phyloP scores from a whole-genome alignment of 225 moss, liverwort and hornwort species.

The Lunularia cruciata region DNA sequence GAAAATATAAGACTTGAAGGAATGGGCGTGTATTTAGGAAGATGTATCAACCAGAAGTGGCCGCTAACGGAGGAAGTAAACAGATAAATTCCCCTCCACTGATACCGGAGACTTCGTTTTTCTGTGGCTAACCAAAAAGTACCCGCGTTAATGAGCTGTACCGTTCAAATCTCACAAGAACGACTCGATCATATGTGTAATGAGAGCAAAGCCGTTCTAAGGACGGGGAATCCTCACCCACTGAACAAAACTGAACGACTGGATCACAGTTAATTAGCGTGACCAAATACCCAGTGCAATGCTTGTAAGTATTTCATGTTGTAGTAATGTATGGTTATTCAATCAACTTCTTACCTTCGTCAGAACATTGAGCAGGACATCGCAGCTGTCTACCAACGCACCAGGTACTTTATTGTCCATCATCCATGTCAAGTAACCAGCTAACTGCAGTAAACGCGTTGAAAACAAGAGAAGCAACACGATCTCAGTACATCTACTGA shows the following conservation, averaged over 20 bases:
- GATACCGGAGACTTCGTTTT: constrained; percentile 49
- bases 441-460: constrained; percentile 49
- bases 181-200: no score
- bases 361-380: constrained; percentile 80
- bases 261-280: no score
- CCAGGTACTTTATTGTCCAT: constrained; percentile 44
- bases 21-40: not conserved
- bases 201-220: no score
- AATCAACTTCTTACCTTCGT: constrained; percentile 26
- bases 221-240: not conserved
- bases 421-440: constrained; percentile 51
- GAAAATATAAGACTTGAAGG: not conserved
- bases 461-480: not conserved
- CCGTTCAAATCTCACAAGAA: no score
- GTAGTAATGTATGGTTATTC: not conserved
- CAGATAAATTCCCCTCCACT: constrained; percentile 56
- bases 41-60: constrained; percentile 59
- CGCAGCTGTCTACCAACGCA: constrained; percentile 75
- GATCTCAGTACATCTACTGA: not conserved
- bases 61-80: constrained; percentile 63
- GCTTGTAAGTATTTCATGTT: no score
- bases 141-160: not conserved
- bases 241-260: no score
- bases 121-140: constrained; percentile 33
- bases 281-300: not conserved